Evolutionary conservation across 345 rosid genomes (phyloP), one percentile per base, ranked within the genome.

Genomic region (Eucalyptus tenuipes): DNA sequence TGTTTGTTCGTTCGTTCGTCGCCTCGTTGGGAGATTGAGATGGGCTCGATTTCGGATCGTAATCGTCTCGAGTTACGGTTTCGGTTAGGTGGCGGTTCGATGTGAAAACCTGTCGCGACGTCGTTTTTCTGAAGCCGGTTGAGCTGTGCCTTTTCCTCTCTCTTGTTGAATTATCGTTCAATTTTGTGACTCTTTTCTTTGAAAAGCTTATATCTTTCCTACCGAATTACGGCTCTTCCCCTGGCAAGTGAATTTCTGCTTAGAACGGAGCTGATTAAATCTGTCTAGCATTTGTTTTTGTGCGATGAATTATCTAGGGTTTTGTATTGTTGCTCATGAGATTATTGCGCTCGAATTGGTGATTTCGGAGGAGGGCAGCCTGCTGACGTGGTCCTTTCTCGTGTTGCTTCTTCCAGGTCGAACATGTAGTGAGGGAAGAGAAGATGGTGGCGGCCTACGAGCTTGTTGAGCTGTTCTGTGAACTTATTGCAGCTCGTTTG

Each of bases 401-500:
- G 6, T 66, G 49, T 64, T 57, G 49, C 17, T 75, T n/a, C n/a
- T n/a, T 75, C 90, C 92, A 98, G 99, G 99, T 98, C 81, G 99
- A 96, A 90, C 99, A 98, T 94, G 95, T 94, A 44, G 95, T 95
- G 87, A 93, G 98, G 89, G 99, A 98, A 94, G 97, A 97, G 91
- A 98, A 98, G 95, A 95, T 94, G 33, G 89, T 96, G 91, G 96
- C 95, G 5, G 99, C 99, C 18, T 97, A 95, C 89, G 98, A 95
- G 59, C 97, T 98, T 82, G 91, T 96, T 88, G 94, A 95, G 91
- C 93, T 98, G 91, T 97, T 94, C 89, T 97, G 99, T 86, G 99
- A 97, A 89, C 96, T 97, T 86, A 90, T 98, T 86, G 97, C 93
- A 8, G 94, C 95, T 37, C 99, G 99, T 59, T 90, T 98, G 92